These are phyloP conservation scores for Castanea crenata DNA, from an alignment of 306 rosid species.

Conservation along the genomic window DNA sequence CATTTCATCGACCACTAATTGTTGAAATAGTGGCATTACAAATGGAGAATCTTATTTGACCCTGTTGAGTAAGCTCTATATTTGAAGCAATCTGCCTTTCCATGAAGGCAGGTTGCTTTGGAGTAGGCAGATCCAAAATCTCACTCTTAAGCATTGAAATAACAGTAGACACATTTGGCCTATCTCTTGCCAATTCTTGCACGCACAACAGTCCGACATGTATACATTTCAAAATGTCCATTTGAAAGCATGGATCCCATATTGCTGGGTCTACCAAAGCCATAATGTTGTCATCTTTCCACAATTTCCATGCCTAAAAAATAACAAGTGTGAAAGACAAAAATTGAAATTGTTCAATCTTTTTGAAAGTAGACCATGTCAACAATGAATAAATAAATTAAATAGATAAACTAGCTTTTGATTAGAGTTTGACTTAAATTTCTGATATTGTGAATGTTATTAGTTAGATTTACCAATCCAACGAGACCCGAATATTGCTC, in stretches of 20 bases:
- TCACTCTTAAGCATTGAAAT: constrained; percentile 28
- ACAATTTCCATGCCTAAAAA: constrained; percentile 29
- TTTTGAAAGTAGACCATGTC: too few relatives aligned
- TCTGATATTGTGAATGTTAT: too few relatives aligned
- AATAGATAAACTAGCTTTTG: too few relatives aligned
- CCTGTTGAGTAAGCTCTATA: neutral
- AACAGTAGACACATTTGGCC: constrained; percentile 20
- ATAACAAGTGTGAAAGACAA: neutral
- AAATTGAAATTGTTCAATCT: neutral
- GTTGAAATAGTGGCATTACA: too few relatives aligned
- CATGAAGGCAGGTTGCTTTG: constrained; percentile 13
- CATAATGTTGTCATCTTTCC: constrained; percentile 16
- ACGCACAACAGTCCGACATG: constrained; percentile 32
- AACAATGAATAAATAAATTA: too few relatives aligned
- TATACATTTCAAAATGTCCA: constrained; percentile 21
- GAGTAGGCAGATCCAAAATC: constrained; percentile 15
- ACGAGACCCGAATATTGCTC: neutral
- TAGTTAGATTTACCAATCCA: constrained; percentile 1
- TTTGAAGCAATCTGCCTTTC: neutral
- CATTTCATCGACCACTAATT: too few relatives aligned
- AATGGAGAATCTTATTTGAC: neutral
- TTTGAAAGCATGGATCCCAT: neutral
- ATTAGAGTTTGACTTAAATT: too few relatives aligned
- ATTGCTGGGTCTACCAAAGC: constrained; percentile 20
- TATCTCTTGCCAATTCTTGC: constrained; percentile 34